Base-by-base conservation (phyloP, 805 yeast genomes). In the Teunomyces tritomae region DNA sequence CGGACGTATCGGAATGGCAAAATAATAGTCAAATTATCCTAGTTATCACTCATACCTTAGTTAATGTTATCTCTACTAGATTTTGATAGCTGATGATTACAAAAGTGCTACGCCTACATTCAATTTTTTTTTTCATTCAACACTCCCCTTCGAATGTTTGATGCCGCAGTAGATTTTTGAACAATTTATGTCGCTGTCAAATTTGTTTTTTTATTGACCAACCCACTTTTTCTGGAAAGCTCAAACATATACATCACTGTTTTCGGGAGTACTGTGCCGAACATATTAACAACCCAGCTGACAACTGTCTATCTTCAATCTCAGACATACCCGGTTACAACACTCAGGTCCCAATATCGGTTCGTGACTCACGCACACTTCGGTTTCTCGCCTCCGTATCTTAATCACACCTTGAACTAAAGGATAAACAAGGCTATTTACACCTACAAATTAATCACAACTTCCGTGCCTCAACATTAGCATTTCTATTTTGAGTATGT, bases 171-270 rank as follows among this genome's bases (percentile, higher is more conserved):
- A 26, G 14, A 20, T 6, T 20, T 20, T 26, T 20, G 8, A 34
- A 20, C 10, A 37, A 20, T 20, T 20, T 24, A 26, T 13, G 29
- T 29, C 40, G 40, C 17, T 37, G 40, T 37, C 40, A 24, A 24
- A 24, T 37, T 37, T 26, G 27, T 26, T 37, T 37, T 26, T 37
- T 26, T 37, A 37, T 26, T 20, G 39, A 36, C 39, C 39, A 37
- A 37, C 40, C 40, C 26, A 20, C 40, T 37, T 26, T 37, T 24
- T 26, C 27, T 11, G 29, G 27, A 11, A 11, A 7, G 17, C 13
- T 37, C 14, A 26, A 26, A 26, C 40, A 26, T 26, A 37, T 20
- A 37, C 34, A 37, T 24, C 11, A n/a, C 11, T 20, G 24, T n/a
- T 37, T 37, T 20, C 20, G 28, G 11, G 28, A 7, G n/a, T 9